These are phyloP conservation scores for Phaseolus lunatus DNA, from an alignment of 306 rosid species.

Conservation along the genomic window DNA sequence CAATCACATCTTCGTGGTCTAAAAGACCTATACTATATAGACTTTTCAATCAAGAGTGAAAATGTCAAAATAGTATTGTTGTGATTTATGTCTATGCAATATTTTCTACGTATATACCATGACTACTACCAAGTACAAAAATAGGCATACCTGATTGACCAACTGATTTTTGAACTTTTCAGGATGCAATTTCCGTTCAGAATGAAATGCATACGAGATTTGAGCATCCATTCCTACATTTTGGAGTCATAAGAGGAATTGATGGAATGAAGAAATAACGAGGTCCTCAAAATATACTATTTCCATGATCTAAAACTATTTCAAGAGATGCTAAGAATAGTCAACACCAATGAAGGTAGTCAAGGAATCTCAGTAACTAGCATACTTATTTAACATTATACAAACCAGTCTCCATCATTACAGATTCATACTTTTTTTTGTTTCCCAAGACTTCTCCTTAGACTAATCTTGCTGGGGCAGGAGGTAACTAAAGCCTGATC, in stretches of 20 bases:
- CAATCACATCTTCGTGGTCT: slow-evolving; percentile 19
- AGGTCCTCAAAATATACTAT: slow-evolving; percentile 1
- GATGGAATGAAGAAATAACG: not conserved
- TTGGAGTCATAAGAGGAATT: slow-evolving; percentile 19
- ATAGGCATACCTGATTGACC: slow-evolving; percentile 76
- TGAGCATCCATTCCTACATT: slow-evolving; percentile 97
- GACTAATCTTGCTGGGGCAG: too few relatives aligned
- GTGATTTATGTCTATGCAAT: slow-evolving; percentile 5
- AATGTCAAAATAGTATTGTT: not conserved
- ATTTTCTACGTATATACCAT: slow-evolving; percentile 18
- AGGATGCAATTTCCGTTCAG: slow-evolving; percentile 91
- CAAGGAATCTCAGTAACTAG: slow-evolving; percentile 26
- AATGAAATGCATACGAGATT: slow-evolving; percentile 96
- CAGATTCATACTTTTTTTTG: not conserved
- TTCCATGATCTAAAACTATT: slow-evolving; percentile 17
- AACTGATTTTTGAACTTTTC: slow-evolving; percentile 90
- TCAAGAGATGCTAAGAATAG: slow-evolving; percentile 28
- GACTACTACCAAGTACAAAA: slow-evolving; percentile 2
- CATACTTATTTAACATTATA: not conserved
- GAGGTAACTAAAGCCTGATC: too few relatives aligned
- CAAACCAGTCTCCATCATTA: slow-evolving; percentile 26
- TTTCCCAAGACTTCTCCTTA: too few relatives aligned
- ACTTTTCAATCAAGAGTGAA: slow-evolving; percentile 30
- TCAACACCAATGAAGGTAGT: slow-evolving; percentile 16
- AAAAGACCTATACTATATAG: not conserved